A percentile compares a stretch with the other conserved stretches of the same genome.
These are phyloP conservation scores for Hortiboletus flavorubellus DNA, from an alignment of 768 basidiomycete genomes.

Conservation along the genomic window DNA sequence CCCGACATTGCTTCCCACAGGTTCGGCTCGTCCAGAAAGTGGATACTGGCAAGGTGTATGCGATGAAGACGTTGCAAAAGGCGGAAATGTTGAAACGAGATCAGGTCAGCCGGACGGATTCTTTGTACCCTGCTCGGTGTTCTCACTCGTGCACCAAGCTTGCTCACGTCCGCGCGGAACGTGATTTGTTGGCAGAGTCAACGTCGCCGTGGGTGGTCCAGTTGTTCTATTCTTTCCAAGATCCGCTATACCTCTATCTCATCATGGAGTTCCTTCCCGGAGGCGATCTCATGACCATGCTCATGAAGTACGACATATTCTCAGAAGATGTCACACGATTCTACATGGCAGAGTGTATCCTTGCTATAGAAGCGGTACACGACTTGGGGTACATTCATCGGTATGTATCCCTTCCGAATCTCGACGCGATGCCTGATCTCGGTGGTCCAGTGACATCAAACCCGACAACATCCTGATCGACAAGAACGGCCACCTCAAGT, in stretches of 20 bases:
- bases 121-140: background rate
- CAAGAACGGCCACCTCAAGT: constrained; percentile 92
- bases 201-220: constrained; percentile 98
- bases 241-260: constrained; percentile 91
- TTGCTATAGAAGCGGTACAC: constrained; percentile 98
- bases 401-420: constrained; percentile 41
- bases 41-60: constrained; percentile 97
- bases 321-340: constrained; percentile 98
- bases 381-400: constrained; percentile 99
- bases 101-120: constrained; percentile 56
- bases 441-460: constrained; percentile 82
- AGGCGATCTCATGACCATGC: constrained; percentile 99
- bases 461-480: constrained; percentile 99
- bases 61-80: constrained; percentile 99
- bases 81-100: constrained; percentile 99
- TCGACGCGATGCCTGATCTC: background rate
- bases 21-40: constrained; percentile 95
- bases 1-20: constrained; percentile 35
- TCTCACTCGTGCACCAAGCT: constrained; percentile 49
- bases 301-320: constrained; percentile 99
- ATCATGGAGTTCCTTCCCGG: constrained; percentile 94
- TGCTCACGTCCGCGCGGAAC: constrained; percentile 95
- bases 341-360: constrained; percentile 98
- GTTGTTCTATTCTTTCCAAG: constrained; percentile 97
- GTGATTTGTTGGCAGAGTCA: constrained; percentile 94